Conservation (phyloP, 148 eudicot genomes). For the Camellia sinensis region DNA sequence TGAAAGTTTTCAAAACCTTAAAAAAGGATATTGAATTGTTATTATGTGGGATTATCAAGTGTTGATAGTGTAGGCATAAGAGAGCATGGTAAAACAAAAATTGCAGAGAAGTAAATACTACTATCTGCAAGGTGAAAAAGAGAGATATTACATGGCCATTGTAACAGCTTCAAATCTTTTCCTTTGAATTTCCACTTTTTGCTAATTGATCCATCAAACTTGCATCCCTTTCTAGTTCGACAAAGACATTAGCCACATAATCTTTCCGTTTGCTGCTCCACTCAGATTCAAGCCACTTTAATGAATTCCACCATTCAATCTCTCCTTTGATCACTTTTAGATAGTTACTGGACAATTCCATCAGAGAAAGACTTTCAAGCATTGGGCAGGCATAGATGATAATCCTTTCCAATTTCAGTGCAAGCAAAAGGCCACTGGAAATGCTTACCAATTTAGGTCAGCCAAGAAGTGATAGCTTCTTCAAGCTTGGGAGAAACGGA, state of each 20-base stretch:
- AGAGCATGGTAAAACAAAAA: neutral
- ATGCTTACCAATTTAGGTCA: conserved; percentile 18
- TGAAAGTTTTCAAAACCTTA: neutral
- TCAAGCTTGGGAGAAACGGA: conserved; percentile 7
- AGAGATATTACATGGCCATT: neutral
- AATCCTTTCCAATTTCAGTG: conserved; percentile 8
- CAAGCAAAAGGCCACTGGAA: conserved; percentile 6
- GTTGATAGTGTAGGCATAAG: neutral
- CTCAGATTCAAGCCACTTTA: conserved; percentile 2
- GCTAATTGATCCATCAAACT: conserved; percentile 16
- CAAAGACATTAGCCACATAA: neutral
- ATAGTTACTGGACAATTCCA: neutral
- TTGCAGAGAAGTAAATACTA: neutral
- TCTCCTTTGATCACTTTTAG: conserved; percentile 14
- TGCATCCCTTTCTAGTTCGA: conserved; percentile 10
- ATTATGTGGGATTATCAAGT: neutral
- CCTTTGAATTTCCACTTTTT: neutral
- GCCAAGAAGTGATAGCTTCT: conserved; percentile 16
- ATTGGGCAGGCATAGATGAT: conserved; percentile 7
- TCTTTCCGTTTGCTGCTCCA: neutral
- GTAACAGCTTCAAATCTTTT: neutral
- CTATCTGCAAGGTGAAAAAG: neutral
- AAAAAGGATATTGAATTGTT: neutral
- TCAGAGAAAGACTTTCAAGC: conserved; percentile 7
- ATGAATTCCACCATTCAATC: conserved; percentile 20